Evolutionary conservation across 805 yeast genomes (phyloP).

Genomic region (Hanseniaspora hatyaiensis): DNA sequence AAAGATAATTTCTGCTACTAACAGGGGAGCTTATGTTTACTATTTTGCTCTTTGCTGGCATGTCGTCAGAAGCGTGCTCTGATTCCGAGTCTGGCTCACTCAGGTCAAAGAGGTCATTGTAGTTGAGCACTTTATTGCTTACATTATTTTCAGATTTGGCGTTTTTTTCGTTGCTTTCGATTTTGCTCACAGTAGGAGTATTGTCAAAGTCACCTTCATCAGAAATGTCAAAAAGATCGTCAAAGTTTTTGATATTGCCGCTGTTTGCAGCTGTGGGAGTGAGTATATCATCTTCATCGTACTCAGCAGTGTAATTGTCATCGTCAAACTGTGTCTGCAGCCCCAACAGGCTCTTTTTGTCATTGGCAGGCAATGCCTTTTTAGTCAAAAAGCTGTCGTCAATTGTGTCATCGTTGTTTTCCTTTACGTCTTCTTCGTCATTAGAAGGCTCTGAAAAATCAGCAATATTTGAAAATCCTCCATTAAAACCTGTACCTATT

Average conservation of each 20-base stretch:
- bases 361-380: too few relatives aligned
- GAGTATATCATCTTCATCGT: background rate
- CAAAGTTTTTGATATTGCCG: background rate
- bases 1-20: conserved; percentile 1
- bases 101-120: conserved; percentile 17
- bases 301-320: too few relatives aligned
- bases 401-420: background rate
- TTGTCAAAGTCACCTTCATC: background rate
- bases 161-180: background rate
- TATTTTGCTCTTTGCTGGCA: too few relatives aligned
- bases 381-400: background rate
- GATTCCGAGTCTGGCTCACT: conserved; percentile 21
- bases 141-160: background rate
- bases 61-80: too few relatives aligned
- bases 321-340: too few relatives aligned
- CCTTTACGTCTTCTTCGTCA: background rate
- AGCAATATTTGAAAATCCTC: background rate
- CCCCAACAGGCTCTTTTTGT: too few relatives aligned
- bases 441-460: background rate
- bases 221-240: conserved; percentile 1
- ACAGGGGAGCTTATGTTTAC: background rate
- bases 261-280: background rate
- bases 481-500: background rate
- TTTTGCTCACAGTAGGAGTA: background rate
- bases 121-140: conserved; percentile 1